Base-by-base conservation (phyloP, 805 yeast species). In the Kodamaea sagamina region DNA sequence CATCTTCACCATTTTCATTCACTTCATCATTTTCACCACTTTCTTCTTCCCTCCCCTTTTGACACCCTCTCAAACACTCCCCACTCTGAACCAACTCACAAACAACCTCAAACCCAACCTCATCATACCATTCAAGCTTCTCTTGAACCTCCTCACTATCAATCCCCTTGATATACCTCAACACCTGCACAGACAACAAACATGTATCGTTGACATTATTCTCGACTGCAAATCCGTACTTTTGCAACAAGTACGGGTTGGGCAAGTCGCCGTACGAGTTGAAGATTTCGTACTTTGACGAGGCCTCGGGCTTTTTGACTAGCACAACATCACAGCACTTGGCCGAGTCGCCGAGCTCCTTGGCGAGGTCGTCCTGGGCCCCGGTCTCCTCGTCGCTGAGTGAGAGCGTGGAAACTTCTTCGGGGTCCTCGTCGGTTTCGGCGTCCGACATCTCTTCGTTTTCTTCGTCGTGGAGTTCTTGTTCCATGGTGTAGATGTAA, bases 231-330 rank as follows among this genome's bases (percentile, higher is more conserved):
- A 90, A 89, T 1, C 97, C 97, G 58, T 89, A 90, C 44, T 86
- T 74, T 10, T 89, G 79, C 10, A 89, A 60, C 31, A 90, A 64
- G 27, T 78, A 74, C 0, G 85, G 71, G 51, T 86, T 88, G 11
- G 82, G 64, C 29, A 84, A 68, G 19, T 81, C 84, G 45, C 97
- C 97, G 54, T 89, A 90, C 0, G 93, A 81, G 63, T 88, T 89
- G 68, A 82, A 86, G 10, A 92, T 55, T 55, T 92, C 97, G 44
- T 51, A 56, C 3, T 53, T 48, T 9, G 68, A 59, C 6, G 79
- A 78, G 25, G 63, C 57, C 1, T 53, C 39, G 0, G 86, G 77
- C 1, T 62, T 56, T 10, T 57, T 59, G 13, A 71, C 67, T 2
- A 83, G 54, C 0, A 78, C 71, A 10, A 89, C 79, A 52, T 89